Percentiles rank a stretch among this genome's conserved stretches.
Evolutionary conservation across 1,284 basidiomycete genomes (phyloP).

Genomic region (Tilletia caries): DNA sequence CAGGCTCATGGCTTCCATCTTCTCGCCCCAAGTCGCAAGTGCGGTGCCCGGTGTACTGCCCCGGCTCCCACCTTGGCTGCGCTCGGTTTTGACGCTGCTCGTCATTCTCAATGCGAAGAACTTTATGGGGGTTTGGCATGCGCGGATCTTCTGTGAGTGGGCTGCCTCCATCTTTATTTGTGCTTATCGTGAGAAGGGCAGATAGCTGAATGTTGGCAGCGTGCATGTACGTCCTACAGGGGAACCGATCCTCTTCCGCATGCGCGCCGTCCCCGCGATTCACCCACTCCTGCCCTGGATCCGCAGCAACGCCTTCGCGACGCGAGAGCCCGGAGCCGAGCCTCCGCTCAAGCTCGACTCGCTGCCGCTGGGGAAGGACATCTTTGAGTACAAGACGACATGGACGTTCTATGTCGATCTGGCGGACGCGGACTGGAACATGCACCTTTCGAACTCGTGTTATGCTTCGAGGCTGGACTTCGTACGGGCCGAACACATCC

Average conservation of each 20-base stretch:
- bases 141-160: not conserved
- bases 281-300: slow-evolving; percentile 23
- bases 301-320: not conserved
- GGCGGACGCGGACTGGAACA: slow-evolving; percentile 40
- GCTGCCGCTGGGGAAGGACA: slow-evolving; percentile 34
- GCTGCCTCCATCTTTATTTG: no score
- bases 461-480: slow-evolving; percentile 34
- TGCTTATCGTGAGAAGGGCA: no score
- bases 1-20: slow-evolving; percentile 2
- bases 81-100: not conserved
- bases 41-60: not conserved
- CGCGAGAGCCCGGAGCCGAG: slow-evolving; percentile 18
- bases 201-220: no score
- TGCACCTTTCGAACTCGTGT: slow-evolving; percentile 37
- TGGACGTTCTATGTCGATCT: slow-evolving; percentile 24
- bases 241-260: slow-evolving; percentile 1
- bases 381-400: slow-evolving; percentile 28
- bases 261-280: slow-evolving; percentile 1
- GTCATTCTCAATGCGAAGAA: slow-evolving; percentile 10
- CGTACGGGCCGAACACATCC: slow-evolving; percentile 29
- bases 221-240: not conserved
- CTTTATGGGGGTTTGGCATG: not conserved
- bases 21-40: not conserved
- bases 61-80: not conserved
- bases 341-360: slow-evolving; percentile 25